phyloP scores from a whole-genome alignment of 2,329 filamentous ascomycete genomes.

The Aspergillus proliferans region DNA sequence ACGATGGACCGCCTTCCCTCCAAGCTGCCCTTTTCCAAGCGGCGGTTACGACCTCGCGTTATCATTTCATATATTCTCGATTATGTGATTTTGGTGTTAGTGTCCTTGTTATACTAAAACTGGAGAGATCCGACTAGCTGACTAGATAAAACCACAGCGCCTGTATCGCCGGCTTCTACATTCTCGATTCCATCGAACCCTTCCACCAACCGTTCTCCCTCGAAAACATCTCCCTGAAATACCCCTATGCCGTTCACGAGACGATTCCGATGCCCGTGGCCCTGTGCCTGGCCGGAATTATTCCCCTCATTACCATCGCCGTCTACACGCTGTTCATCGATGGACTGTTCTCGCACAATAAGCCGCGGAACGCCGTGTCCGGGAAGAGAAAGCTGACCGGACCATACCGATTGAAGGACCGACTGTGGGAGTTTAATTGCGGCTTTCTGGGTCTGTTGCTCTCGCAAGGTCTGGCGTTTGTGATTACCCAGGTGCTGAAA shows the following conservation, averaged over 20 bases:
- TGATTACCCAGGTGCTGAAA: conserved; percentile 53
- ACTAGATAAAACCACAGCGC: conserved; percentile 30
- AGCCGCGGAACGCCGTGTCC: conserved; percentile 26
- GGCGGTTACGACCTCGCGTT: conserved; percentile 44
- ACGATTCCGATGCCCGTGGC: conserved; percentile 48
- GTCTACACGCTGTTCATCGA: conserved; percentile 54
- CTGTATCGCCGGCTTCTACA: conserved; percentile 47
- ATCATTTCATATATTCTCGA: conserved; percentile 53
- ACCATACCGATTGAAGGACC: conserved; percentile 49
- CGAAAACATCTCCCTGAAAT: conserved; percentile 51
- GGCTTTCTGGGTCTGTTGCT: conserved; percentile 53
- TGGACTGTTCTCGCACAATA: conserved; percentile 51
- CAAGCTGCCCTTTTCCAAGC: conserved; percentile 51
- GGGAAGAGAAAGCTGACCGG: conserved; percentile 36
- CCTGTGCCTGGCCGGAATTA: conserved; percentile 44
- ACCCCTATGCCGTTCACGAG: conserved; percentile 52
- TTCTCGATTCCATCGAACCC: conserved; percentile 49
- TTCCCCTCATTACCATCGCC: conserved; percentile 47
- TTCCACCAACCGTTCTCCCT: conserved; percentile 55
- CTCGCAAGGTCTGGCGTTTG: conserved; percentile 50
- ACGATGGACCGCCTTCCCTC: conserved; percentile 26
- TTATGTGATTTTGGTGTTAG: conserved; percentile 55
- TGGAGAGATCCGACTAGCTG: not conserved
- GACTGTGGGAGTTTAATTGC: conserved; percentile 58
- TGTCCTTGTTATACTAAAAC: conserved; percentile 4